Conservation (phyloP, 371 early-diverging fungal genomes). For the Rhizopus sp. region DNA sequence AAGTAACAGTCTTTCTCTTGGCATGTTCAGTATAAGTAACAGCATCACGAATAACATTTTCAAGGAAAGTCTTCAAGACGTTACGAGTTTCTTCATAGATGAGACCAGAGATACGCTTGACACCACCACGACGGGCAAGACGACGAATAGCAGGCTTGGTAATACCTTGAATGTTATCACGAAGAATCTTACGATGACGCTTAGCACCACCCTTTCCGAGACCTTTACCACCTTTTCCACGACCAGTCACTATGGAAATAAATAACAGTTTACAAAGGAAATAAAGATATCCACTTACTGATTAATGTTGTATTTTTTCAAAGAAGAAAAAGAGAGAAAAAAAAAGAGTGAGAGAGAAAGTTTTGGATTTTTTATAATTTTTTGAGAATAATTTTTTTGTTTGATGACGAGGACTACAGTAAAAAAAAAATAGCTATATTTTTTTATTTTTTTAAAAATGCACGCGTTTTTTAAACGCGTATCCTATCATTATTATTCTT, state of each 20-base stretch:
- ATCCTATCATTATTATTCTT: neutral
- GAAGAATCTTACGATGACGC: constrained; percentile 98
- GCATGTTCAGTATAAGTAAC: constrained; percentile 99
- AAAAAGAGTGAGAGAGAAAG: neutral
- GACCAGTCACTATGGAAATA: constrained; percentile 66
- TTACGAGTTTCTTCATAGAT: constrained; percentile 99
- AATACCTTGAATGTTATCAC: constrained; percentile 98
- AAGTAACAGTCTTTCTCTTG: constrained; percentile 99
- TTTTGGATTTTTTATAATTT: constrained; percentile 5
- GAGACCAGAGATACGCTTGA: constrained; percentile 99
- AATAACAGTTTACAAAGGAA: neutral
- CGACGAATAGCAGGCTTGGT: constrained; percentile 99
- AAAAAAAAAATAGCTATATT: constrained; percentile 1
- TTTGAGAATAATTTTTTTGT: neutral
- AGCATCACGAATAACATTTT: constrained; percentile 97
- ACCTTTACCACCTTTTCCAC: constrained; percentile 98
- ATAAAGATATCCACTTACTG: neutral
- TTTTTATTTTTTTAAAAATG: constrained; percentile 1
- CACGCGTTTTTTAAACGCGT: neutral
- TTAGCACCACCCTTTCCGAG: constrained; percentile 97
- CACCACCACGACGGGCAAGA: constrained; percentile 99
- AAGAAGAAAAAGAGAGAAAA: constrained; percentile 7
- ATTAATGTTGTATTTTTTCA: constrained; percentile 12
- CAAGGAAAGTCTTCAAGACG: constrained; percentile 97
- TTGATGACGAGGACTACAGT: constrained; percentile 11